Conservation (phyloP, 108 stramenopile genomes). For the Skeletonema menzelii region DNA sequence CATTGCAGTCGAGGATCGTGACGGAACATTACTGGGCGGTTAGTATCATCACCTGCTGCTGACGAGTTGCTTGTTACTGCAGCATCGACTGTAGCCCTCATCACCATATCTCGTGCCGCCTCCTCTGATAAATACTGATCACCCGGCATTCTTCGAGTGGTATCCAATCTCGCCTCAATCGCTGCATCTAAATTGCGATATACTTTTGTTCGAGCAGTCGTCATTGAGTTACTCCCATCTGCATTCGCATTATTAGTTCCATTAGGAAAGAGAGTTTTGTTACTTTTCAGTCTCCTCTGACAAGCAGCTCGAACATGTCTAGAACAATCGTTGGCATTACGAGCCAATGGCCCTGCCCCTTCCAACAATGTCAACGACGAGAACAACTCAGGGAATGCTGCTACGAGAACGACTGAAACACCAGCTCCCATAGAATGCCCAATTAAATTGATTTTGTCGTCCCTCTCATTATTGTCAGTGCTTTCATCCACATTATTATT, state of each 20-base stretch:
- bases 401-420: slow-evolving; percentile 52
- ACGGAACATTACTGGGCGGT: slow-evolving; percentile 53
- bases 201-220: slow-evolving; percentile 9
- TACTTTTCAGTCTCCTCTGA: slow-evolving; percentile 35
- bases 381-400: slow-evolving; percentile 67
- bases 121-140: slow-evolving; percentile 73
- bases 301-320: slow-evolving; percentile 51
- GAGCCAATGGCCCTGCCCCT: slow-evolving; percentile 58
- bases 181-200: slow-evolving; percentile 51
- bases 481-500: neutral
- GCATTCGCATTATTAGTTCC: neutral
- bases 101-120: slow-evolving; percentile 67
- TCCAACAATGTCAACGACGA: slow-evolving; percentile 64
- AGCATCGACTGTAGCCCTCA: slow-evolving; percentile 44
- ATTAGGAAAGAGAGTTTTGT: slow-evolving; percentile 33
- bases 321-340: slow-evolving; percentile 45
- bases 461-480: neutral
- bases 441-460: slow-evolving; percentile 47
- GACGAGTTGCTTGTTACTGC: neutral
- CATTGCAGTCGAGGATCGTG: slow-evolving; percentile 82
- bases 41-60: neutral
- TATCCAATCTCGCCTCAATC: slow-evolving; percentile 51
- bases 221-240: no score
- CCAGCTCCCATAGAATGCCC: slow-evolving; percentile 80
- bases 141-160: slow-evolving; percentile 71